Percentiles rank a stretch among this genome's conserved stretches.
Evolutionary conservation across 2,329 filamentous ascomycete species (phyloP).

Genomic region (Ilyonectria sp.): DNA sequence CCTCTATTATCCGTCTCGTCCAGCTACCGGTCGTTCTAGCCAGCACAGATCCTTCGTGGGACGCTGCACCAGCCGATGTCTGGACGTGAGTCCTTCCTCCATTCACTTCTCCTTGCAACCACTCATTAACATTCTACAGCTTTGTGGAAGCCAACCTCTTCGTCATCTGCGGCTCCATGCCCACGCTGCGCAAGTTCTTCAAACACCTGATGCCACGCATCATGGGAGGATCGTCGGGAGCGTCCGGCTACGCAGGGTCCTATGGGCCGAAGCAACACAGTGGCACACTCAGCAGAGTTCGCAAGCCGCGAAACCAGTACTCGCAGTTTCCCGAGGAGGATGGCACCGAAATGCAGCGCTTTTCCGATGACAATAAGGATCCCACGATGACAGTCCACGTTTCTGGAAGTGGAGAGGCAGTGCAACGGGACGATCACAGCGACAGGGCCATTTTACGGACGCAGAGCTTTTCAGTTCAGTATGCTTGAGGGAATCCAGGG

Average conservation of each 20-base stretch:
- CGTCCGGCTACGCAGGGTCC: slow-evolving; percentile 8
- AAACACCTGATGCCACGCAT: slow-evolving; percentile 50
- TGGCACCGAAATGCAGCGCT: slow-evolving; percentile 31
- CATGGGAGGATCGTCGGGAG: slow-evolving; percentile 37
- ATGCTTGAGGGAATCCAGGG: slow-evolving; percentile 16
- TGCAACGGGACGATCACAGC: slow-evolving; percentile 40
- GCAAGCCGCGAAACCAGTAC: slow-evolving; percentile 37
- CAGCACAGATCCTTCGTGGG: slow-evolving; percentile 49
- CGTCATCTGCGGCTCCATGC: slow-evolving; percentile 58
- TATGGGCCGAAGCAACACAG: slow-evolving; percentile 32
- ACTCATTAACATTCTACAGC: slow-evolving; percentile 36
- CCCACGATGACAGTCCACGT: slow-evolving; percentile 29
- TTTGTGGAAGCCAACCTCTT: slow-evolving; percentile 58
- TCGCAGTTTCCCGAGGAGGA: slow-evolving; percentile 37
- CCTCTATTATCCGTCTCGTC: slow-evolving; percentile 49
- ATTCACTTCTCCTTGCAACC: slow-evolving; percentile 24
- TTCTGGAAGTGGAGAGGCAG: slow-evolving; percentile 16
- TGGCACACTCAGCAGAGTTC: slow-evolving; percentile 27
- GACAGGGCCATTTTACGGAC: slow-evolving; percentile 49
- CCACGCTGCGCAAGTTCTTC: slow-evolving; percentile 56
- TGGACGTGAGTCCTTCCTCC: slow-evolving; percentile 45
- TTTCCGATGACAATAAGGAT: slow-evolving; percentile 26
- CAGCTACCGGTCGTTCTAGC: slow-evolving; percentile 45
- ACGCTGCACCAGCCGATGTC: slow-evolving; percentile 46
- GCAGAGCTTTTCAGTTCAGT: slow-evolving; percentile 43